A percentile compares a stretch with the other conserved stretches of the same genome.
These are phyloP conservation scores for Pyronema domesticum DNA, from an alignment of 495 filamentous ascomycete species.

Conservation along the genomic window DNA sequence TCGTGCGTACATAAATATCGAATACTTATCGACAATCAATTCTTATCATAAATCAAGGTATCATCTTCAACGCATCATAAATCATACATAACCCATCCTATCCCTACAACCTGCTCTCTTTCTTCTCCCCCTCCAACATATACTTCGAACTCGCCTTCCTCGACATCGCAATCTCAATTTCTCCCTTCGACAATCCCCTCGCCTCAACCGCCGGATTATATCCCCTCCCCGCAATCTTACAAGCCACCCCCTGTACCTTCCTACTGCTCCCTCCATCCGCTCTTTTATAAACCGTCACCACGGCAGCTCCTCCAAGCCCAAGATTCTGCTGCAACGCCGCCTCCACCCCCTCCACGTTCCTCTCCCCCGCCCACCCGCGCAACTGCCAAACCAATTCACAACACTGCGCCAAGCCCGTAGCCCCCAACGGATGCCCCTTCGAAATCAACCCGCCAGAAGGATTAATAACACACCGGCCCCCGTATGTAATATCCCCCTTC, in stretches of 20 bases:
- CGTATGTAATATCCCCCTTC: slow-evolving; percentile 78
- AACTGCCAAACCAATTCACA: slow-evolving; percentile 94
- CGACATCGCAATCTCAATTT: slow-evolving; percentile 56
- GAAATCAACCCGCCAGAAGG: slow-evolving; percentile 86
- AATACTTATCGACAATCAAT: no score
- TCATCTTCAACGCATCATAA: no score
- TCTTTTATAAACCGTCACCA: slow-evolving; percentile 80
- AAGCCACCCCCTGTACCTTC: slow-evolving; percentile 41
- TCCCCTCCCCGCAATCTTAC: slow-evolving; percentile 46
- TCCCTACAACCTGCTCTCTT: neutral
- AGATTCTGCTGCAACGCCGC: slow-evolving; percentile 84
- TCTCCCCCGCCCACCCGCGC: slow-evolving; percentile 89
- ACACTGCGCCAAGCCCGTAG: slow-evolving; percentile 84
- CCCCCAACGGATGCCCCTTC: slow-evolving; percentile 90
- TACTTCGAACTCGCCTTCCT: slow-evolving; percentile 47
- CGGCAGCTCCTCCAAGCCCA: slow-evolving; percentile 76
- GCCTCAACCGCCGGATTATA: slow-evolving; percentile 91
- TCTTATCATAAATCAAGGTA: no score
- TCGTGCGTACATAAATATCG: no score
- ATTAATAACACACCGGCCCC: slow-evolving; percentile 74
- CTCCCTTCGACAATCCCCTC: slow-evolving; percentile 60
- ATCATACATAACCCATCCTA: neutral
- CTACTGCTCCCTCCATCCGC: slow-evolving; percentile 52
- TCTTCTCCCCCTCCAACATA: neutral
- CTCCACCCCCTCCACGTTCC: slow-evolving; percentile 46